Evolutionary conservation across 2,329 filamentous ascomycete genomes (phyloP).

Genomic region (Chrysoporthe puriensis): DNA sequence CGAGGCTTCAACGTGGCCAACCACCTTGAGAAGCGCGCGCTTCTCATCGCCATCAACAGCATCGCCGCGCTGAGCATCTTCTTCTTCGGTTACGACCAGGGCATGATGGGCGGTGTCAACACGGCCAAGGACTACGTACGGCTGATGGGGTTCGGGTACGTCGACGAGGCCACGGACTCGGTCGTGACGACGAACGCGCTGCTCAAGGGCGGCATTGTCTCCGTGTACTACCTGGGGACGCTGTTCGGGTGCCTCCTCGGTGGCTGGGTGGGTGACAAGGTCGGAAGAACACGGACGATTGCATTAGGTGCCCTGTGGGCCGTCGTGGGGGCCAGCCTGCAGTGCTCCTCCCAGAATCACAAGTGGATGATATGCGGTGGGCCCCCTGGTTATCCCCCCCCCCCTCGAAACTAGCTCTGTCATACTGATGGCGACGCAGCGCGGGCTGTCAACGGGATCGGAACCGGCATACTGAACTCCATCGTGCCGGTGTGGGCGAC

Average conservation of each 20-base stretch:
- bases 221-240: conserved; percentile 60
- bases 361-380: conserved; percentile 71
- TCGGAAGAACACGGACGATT: conserved; percentile 67
- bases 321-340: conserved; percentile 64
- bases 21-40: conserved; percentile 55
- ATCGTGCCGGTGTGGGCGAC: conserved; percentile 75
- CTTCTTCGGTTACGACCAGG: conserved; percentile 66
- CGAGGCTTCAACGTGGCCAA: conserved; percentile 47
- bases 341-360: conserved; percentile 67
- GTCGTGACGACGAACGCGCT: conserved; percentile 62
- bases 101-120: conserved; percentile 68
- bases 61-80: conserved; percentile 69
- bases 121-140: conserved; percentile 66
- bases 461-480: conserved; percentile 71
- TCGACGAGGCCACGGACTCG: conserved; percentile 48
- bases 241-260: conserved; percentile 66
- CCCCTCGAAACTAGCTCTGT: not conserved
- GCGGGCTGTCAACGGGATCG: conserved; percentile 65
- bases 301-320: conserved; percentile 61
- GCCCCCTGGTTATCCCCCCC: conserved; percentile 31
- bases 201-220: conserved; percentile 66
- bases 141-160: conserved; percentile 67
- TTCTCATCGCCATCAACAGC: conserved; percentile 65
- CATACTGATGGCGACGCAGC: conserved; percentile 39
- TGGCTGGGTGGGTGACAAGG: conserved; percentile 65